Evolutionary conservation across 352 stramenopile genomes (phyloP), one percentile per base, ranked within the genome.

Genomic region (Phytophthora pluvialis): DNA sequence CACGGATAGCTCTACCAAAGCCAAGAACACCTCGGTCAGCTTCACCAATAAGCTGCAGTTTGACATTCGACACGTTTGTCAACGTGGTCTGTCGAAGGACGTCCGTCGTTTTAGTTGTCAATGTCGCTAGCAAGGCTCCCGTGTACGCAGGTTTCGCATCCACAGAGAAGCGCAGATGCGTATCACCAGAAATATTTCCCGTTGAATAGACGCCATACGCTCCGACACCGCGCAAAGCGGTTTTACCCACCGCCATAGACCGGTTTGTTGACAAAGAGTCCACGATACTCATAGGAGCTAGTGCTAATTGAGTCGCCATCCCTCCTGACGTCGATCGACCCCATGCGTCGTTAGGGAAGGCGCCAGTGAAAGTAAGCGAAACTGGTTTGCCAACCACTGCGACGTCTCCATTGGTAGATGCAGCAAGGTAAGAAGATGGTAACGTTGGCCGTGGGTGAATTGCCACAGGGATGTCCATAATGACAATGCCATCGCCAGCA

Each of bases 391-490:
- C 55, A 33, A 48, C 47, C 21, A 78, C 67, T 6, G 32, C 29
- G 26, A 75, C 13, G 3, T 45, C 51, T 21, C n/a, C 29, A n/a
- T 11, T 44, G 5, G 18, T 25, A 35, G 42, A 69, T 58, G 35
- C 6, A 47, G 48, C 58, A 10, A 73, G 38, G 36, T 3, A 16
- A 46, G 59, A 67, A 4, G 70, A 64, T 12, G 63, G 48, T 13
- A 32, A 32, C 6, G 62, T 9, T 6, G 50, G 16, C 31, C 71
- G 60, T 1, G 74, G 74, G n/a, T 78, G 67, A 42, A 83, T 48
- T 15, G 60, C 13, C 9, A 83, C 38, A 29, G 77, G 73, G 5
- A 83, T 55, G 29, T 83, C 75, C 48, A 77, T 59, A 4, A 86
- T 62, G 3, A 54, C 46, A 45, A 86, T 76, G 10, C 77, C 77